Evolutionary conservation across 495 filamentous ascomycete species (phyloP), one percentile per base, ranked within the genome.

Genomic region (Tetracladium setigerum): DNA sequence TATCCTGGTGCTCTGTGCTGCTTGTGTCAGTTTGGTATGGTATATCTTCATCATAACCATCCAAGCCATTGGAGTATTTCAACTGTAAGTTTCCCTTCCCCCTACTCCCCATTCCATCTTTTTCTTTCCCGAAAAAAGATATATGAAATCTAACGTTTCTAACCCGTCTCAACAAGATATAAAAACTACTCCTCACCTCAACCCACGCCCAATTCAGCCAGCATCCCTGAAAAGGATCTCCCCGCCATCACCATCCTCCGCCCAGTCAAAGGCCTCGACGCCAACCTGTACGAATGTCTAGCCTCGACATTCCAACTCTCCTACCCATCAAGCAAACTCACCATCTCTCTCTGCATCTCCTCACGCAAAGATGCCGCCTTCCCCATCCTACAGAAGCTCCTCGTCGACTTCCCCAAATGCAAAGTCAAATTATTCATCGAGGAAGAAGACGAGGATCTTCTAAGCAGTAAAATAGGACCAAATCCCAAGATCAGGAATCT

Each of bases 401-500:
- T 87, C 17, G 50, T 58, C 14, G 74, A 81, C 55, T 81, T 83
- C 52, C 71, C 76, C 0, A 58, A 67, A 15, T 64, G 68, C 45
- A 74, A 87, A 57, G 76, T 71, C 15, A 64, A 64, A 16, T 55
- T 87, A 6, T 65, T 76, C 7, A 65, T 87, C 3, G 84, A 86
- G 54, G 80, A 83, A 31, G 83, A 87, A 46, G 84, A 88, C 59
- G 64, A 87, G 42, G 13, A n/a, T n/a, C 34, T 3, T 36, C 34
- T n/a, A 16, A 69, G 66, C 17, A 65, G 72, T 39, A 2, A n/a
- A 9, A n/a, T 36, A 36, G 84, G 84, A 0, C 84, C 84, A 7
- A 88, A 88, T 56, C 84, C 84, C 1, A 88, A 88, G 64, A 86
- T 88, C 52, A 68, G 84, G 17, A 88, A 87, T 49, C 83, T 88